Base-by-base conservation (phyloP, 192 early-diverging fungal species). In the Coemansia umbellata region DNA sequence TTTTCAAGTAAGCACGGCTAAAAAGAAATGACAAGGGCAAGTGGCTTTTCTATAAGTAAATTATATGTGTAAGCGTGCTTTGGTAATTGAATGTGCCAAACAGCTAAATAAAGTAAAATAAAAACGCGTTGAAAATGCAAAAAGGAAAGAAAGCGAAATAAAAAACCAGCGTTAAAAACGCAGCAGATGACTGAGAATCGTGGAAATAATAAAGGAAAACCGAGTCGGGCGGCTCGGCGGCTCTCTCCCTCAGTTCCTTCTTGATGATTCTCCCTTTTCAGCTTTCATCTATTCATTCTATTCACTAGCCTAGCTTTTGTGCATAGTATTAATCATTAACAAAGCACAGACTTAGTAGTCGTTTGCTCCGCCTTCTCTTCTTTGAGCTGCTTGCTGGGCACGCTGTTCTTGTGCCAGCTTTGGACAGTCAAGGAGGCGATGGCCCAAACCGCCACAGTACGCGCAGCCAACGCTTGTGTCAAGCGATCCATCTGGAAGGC, bases 391-490 rank as follows among this genome's bases (percentile, higher is more conserved):
- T 18, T 73, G 69, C 40, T 51, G 54, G 8, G 61, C 60, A 13
- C 72, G 85, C 35, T 83, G 83, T 53, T 89, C 82, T 41, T 87
- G 84, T 13, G 84, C 85, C 41, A 91, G 60, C 60, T 91, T 91
- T 10, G 89, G 89, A 70, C 93, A 97, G 49, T 91, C 84, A 10
- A 83, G 78, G 37, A 96, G 90, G 63, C 92, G 82, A 75, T 97
- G 94, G 23, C 93, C 94, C 23, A 98, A 64, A 40, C 96, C 94
- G 73, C 92, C 91, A 80, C 97, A 99, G 78, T 87, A 93, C 5
- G 87, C 84, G 60, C 95, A 98, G 39, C 95, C 92, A 63, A 78
- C 63, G 26, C 75, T 73, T 3, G 60, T 54, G 36, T 64, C 63
- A 18, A 62, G 61, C 50, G 72, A 81, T 45, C 82, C 86, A 23